Percentiles rank a stretch among this genome's conserved stretches.
Evolutionary conservation across 306 rosid species (phyloP).

Genomic region (Quercus dentata): DNA sequence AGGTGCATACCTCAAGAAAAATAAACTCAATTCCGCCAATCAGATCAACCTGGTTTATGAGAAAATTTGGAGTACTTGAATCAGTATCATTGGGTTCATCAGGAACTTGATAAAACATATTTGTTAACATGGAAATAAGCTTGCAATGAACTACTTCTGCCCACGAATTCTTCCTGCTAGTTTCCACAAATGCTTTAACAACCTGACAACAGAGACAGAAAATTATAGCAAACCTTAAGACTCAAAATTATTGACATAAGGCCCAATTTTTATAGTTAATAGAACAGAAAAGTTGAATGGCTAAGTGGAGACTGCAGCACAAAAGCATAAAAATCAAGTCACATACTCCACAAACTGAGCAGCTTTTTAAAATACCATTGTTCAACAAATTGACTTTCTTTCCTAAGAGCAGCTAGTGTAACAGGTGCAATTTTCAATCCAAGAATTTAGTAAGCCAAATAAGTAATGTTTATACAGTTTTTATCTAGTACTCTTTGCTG

Average conservation of each 20-base stretch:
- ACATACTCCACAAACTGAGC: background rate
- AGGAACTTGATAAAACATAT: conserved; percentile 86
- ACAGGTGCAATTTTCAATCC: background rate
- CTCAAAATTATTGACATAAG: conserved; percentile 13
- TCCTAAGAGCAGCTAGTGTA: background rate
- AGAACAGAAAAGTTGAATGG: background rate
- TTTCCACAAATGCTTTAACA: conserved; percentile 62
- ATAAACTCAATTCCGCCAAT: conserved; percentile 92
- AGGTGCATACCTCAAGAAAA: conserved; percentile 71
- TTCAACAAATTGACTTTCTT: conserved; percentile 2
- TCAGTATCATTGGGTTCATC: conserved; percentile 42
- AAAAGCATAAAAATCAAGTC: background rate
- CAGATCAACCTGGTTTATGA: conserved; percentile 83
- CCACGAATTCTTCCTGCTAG: conserved; percentile 88
- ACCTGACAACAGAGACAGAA: conserved; percentile 50
- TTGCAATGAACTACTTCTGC: conserved; percentile 94
- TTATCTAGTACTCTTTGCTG: background rate
- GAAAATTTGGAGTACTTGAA: conserved; percentile 54
- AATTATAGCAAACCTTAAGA: conserved; percentile 32
- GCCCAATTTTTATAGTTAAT: conserved; percentile 8
- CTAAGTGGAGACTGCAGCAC: background rate
- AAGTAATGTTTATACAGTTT: background rate
- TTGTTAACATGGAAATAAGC: conserved; percentile 85
- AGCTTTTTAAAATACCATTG: background rate
- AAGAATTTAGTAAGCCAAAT: background rate